Conservation (phyloP, 2,329 filamentous ascomycete genomes). For the Cryphonectria parasitica region DNA sequence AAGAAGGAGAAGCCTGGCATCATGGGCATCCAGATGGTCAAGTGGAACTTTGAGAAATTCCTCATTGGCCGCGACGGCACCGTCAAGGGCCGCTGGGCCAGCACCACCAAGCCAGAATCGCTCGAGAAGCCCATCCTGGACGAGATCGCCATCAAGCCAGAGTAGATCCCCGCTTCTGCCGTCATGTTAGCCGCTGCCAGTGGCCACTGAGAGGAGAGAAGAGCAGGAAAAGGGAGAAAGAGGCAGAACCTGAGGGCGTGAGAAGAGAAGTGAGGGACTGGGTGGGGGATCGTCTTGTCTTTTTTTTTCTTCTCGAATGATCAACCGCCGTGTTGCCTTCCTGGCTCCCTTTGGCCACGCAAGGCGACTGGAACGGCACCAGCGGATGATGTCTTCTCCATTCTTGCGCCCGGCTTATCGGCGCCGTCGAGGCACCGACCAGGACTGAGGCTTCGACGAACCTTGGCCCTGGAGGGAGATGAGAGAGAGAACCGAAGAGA, state of each 20-base stretch:
- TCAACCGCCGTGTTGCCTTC: not conserved
- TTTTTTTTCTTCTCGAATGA: not conserved
- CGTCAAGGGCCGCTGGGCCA: constrained; percentile 86
- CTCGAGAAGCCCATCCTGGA: constrained; percentile 77
- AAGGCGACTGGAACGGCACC: constrained; percentile 14
- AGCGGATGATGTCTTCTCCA: constrained; percentile 17
- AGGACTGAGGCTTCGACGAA: constrained; percentile 21
- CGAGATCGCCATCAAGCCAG: constrained; percentile 64
- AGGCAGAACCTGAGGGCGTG: not conserved
- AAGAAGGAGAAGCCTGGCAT: constrained; percentile 77
- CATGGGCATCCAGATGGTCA: constrained; percentile 85
- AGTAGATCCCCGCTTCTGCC: constrained; percentile 35
- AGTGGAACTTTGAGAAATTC: constrained; percentile 99
- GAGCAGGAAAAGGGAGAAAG: not conserved
- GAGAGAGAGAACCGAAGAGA: not conserved
- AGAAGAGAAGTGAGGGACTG: not conserved
- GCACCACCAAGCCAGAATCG: constrained; percentile 81
- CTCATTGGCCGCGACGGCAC: constrained; percentile 82
- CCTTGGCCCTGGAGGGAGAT: not conserved
- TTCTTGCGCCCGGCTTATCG: constrained; percentile 19
- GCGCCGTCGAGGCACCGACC: constrained; percentile 16
- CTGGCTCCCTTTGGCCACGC: constrained; percentile 5
- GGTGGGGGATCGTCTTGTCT: not conserved
- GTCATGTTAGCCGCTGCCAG: not conserved
- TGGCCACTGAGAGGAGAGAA: not conserved